Base-by-base conservation (phyloP, 2,329 filamentous ascomycete genomes). In the Colletotrichum cordylinicola region DNA sequence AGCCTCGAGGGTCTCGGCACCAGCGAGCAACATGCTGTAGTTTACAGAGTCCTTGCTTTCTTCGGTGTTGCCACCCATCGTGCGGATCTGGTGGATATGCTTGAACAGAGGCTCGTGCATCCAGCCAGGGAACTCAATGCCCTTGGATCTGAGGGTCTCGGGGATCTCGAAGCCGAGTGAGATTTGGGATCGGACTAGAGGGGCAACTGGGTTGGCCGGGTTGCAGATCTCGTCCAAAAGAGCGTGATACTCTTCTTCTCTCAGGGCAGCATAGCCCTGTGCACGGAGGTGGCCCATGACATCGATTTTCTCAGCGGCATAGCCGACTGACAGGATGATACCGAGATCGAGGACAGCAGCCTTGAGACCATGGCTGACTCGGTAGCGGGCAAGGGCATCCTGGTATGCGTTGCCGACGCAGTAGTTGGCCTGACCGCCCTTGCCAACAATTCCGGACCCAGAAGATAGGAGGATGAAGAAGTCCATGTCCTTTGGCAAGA, bases 291-390 rank as follows among this genome's bases (percentile, higher is more conserved):
- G 15, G 39, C 16, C 64, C 15, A 24, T 33, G 33, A n/a, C 39
- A 1, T 52, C n/a, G 24, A 18, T 21, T 7, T 33, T 33, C 16
- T 67, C 52, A 27, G 70, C 62, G 2, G 60, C 52, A n/a, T 56
- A 60, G 2, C 88, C 88, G 1, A 88, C 85, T 74, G 87, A 87
- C 0, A 83, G 84, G 12, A 93, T 86, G 2, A 86, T 86, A 0
- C 89, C 90, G 24, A 93, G 82, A 78, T 92, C 87, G 3, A 93
- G 83, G 0, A 86, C 86, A 0, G 87, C 84, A 29, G 86, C 87
- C 2, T 85, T 82, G 3, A 88, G 81, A 2, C 87, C 87, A 2
- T 79, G 80, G 8, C 74, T 35, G 1, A 83, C 81, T 3, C 88
- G 84, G 77, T 87, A 82, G 31, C 84, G 82, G 8, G 85, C 85